Evolutionary conservation across 1,284 basidiomycete genomes (phyloP), one percentile per base, ranked within the genome.

Genomic region (Pseudozyma sp.): DNA sequence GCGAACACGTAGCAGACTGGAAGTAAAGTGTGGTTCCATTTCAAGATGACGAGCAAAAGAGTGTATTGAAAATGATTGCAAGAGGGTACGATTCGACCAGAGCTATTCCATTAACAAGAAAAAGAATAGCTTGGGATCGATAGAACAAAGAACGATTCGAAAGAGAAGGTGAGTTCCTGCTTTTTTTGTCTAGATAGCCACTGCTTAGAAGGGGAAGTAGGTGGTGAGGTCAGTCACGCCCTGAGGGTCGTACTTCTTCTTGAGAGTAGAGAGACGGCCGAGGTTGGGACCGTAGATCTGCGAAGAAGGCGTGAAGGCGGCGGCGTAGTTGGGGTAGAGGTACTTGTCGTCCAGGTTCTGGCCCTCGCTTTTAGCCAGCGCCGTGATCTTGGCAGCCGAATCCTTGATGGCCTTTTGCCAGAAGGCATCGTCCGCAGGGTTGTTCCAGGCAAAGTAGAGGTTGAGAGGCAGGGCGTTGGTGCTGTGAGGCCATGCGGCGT

Each of bases 251-350:
- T 55, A 67, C 50, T 55, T 33, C 52, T 60, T 57, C 54, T 59
- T 72, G 43, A 77, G 39, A 39, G 43, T 24, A 42, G 54, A 47
- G 13, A 79, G 69, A 16, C 70, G 59, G 7, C n/a, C 66, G 31
- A 71, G 61, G 48, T 78, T 65, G 29, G 71, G 64, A 11, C 73
- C 76, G 49, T 58, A 79, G 11, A 79, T 48, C 42, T 54, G 11
- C 39, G 52, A 47, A 0, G 46, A 43, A 7, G 75, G 61, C 5
- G 78, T 80, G 7, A 60, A 70, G 2, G 57, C n/a, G 45, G 72
- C 35, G 19, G 78, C 78, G 51, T 80, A 80, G 56, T 80, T 80
- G 35, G 78, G 78, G 50, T 80, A 80, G 10, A 77, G 58, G 51
- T 62, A 70, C 7, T 61, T 48, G 24, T 67, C 19, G 51, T 77